Base-by-base conservation (phyloP, 345 rosid species). In the Cochlearia excelsa region DNA sequence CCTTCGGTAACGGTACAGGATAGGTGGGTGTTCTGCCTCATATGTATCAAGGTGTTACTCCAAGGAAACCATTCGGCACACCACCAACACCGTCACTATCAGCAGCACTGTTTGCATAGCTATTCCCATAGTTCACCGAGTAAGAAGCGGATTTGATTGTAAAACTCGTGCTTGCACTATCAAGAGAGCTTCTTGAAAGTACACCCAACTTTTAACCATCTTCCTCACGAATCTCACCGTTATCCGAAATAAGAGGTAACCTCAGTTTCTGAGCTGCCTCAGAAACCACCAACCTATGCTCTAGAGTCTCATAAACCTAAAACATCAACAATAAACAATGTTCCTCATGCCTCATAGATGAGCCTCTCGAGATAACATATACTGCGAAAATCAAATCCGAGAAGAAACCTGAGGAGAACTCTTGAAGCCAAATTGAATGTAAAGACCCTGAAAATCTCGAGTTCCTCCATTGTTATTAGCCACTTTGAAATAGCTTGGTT, bases 181-280 rank as follows among this genome's bases (percentile, higher is more conserved):
- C 97, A 55, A 93, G 84, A 2, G 99, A 89, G 71, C 86, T 87
- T 63, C 85, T 77, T 28, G 97, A 93, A 69, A 87, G 59, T 44
- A 81, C 63, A 63, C 95, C 87, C 90, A 84, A 93, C 72, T 89
- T 89, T 59, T 89, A 97, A 60, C 89, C 82, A 55, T 89, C 99
- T 51, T 93, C 94, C 80, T 87, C 94, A 4, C 80, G 94, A 71
- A 89, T 80, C 76, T 85, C 97, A 55, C 97, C 97, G 65, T 85
- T 92, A 63, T 85, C 82, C 27, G 97, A 85, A 72, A 93, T 87
- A 11, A 87, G 85, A 59, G 99, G 99, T 66, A 93, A 86, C 73
- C 96, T 85, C 66, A 93, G 72, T 52, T 85, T 93, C 74, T 89
- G 95, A 65, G 97, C 95, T 16, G 95, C 95, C 81, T 93, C 97